These are phyloP conservation scores for Annulohypoxylon stygium DNA, from an alignment of 495 filamentous ascomycete species.

Conservation along the genomic window DNA sequence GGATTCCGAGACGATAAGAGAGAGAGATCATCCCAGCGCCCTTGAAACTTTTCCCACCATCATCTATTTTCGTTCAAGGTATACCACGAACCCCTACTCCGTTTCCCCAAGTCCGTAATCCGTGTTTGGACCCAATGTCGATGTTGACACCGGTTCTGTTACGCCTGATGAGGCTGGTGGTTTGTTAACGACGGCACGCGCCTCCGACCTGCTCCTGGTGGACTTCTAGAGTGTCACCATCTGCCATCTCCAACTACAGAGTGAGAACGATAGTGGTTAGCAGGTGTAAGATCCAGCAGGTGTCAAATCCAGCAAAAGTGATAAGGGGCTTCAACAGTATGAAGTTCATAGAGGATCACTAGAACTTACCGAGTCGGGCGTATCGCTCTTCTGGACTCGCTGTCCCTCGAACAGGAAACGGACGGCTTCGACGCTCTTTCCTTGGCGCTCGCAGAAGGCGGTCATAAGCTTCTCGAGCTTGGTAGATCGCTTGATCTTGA, in stretches of 20 bases:
- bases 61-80: constrained; percentile 26
- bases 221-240: constrained; percentile 96
- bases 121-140: constrained; percentile 17
- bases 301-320: background rate
- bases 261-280: constrained; percentile 19
- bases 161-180: constrained; percentile 5
- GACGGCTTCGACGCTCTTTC: constrained; percentile 85
- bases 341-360: background rate
- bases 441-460: constrained; percentile 97
- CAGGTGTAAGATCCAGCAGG: background rate
- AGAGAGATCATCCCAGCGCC: constrained; percentile 13
- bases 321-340: background rate
- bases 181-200: constrained; percentile 54
- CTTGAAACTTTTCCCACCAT: constrained; percentile 21
- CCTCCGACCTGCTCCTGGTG: constrained; percentile 98
- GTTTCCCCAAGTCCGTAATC: constrained; percentile 23
- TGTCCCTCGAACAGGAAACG: constrained; percentile 97
- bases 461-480: constrained; percentile 98
- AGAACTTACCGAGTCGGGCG: constrained; percentile 86
- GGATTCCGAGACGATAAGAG: constrained; percentile 24
- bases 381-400: constrained; percentile 88
- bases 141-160: background rate
- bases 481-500: constrained; percentile 99
- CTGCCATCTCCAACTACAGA: constrained; percentile 90
- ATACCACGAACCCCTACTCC: constrained; percentile 33